Evolutionary conservation across 305 asterid genomes (phyloP).

Genomic region (Fraxinus sp.): DNA sequence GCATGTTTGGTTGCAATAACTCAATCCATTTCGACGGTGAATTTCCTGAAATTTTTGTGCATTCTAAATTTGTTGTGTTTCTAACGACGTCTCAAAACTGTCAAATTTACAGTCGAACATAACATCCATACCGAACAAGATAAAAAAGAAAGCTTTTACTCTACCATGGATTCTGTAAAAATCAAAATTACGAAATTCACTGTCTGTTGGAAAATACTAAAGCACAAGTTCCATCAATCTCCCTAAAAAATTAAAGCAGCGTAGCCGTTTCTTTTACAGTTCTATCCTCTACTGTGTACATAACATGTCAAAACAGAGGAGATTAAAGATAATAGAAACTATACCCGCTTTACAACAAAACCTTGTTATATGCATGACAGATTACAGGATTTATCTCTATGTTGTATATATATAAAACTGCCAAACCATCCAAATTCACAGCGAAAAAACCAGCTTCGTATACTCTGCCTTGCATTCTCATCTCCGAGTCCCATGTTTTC

Average conservation of each 20-base stretch:
- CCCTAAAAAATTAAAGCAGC: slow-evolving; percentile 2
- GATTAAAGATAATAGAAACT: neutral
- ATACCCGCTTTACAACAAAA: slow-evolving; percentile 23
- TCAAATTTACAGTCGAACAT: neutral
- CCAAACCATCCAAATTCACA: slow-evolving; percentile 6
- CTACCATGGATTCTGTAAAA: neutral
- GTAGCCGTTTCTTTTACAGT: slow-evolving; percentile 25
- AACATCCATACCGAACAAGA: neutral
- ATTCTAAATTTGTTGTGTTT: neutral
- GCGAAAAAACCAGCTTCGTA: neutral
- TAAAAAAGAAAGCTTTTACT: neutral
- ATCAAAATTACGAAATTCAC: neutral
- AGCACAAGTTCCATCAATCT: neutral
- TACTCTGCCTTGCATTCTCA: neutral
- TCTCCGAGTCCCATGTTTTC: neutral
- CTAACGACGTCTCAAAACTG: neutral
- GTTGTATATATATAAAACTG: neutral
- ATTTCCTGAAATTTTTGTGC: neutral
- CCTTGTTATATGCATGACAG: slow-evolving; percentile 3
- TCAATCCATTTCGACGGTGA: neutral
- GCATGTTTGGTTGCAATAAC: neutral
- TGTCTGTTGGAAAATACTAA: neutral
- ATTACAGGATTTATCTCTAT: neutral
- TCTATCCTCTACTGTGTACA: slow-evolving; percentile 23
- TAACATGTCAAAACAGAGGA: neutral